Base-by-base conservation (phyloP, 257 asterid genomes). In the Solanum sejunctum region DNA sequence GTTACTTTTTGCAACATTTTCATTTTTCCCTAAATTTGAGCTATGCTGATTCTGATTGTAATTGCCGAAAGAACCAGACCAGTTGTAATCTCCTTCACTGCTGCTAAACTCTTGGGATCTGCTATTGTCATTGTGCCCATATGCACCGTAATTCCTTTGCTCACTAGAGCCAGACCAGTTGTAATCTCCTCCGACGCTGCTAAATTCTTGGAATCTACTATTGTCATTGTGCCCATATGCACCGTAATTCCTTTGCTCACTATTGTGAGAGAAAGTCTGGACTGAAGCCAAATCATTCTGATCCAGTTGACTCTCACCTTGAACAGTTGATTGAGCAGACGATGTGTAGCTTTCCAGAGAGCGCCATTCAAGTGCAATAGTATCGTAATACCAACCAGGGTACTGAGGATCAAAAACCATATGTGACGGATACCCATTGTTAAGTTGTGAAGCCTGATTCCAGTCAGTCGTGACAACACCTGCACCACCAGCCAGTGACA, bases 381-480 rank as follows among this genome's bases (percentile, higher is more conserved):
- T 90, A 88, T 96, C 98, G 81, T 93, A 96, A 89, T 93, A 95
- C 98, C 98, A 96, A n/a, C 92, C 98, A 82, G 99, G 98, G 90
- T 93, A 96, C 87, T 92, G 94, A 87, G 98, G 96, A 92, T 95
- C 98, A 86, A 96, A 94, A 72, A 91, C 91, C 98, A 95, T 94
- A 88, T 97, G 92, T 20, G 93, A 90, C 63, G 99, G 98, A 87
- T 97, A 95, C 49, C 91, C 94, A 80, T 86, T 90, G 85, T 89
- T 92, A 63, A 56, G 90, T 66, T 88, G 85, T 72, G 93, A 89
- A 43, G 86, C 86, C 80, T 91, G 95, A 87, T 91, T 93, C 96
- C 95, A 91, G 63, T 85, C 86, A 20, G 89, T 84, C 60, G 86
- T 86, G 61, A 80, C 80, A 82, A 86, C 88, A 8, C 86, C 52